Evolutionary conservation across 805 yeast genomes (phyloP), one percentile per base, ranked within the genome.

Genomic region (Tetrapisispora phaffii): DNA sequence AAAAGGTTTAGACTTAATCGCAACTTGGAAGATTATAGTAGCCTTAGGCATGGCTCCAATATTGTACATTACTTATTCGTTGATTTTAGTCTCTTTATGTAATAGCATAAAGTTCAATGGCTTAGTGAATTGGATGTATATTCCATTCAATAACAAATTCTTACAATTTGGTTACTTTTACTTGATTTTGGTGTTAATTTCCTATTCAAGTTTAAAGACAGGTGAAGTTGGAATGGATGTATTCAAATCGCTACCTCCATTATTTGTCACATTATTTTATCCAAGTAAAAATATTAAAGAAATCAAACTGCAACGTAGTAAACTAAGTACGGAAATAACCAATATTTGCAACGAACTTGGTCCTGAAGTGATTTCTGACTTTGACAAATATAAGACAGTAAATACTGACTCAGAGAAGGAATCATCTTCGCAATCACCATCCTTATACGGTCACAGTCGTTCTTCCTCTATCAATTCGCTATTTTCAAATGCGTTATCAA

Each of bases 151-250:
- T 34, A 52, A 37, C 52, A 50, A 40, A 32, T 29, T 59, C 16
- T 50, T 50, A 39, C 57, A 63, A 37, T 65, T 80, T 19, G 67
- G 75, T 48, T 53, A 75, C 36, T 72, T 75, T 58, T 68, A 80
- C 39, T 74, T 79, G 48, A 51, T 79, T 5, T 66, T 80, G 38
- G 83, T 89, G 2, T 77, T 72, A n/a, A 77, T 87, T 15, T 84
- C 96, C 0, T 90, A 84, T 60, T 79, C 95, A 21, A 94, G 97
- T 4, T 73, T 90, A 53, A 73, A 83, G 31, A 78, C 89, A 34
- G 97, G 97, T 44, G 98, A 90, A 62, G 80, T 79, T 48, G 97
- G 97, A 17, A 71, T 85, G 76, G 97, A 89, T 62, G 70, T 85
- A 41, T 75, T 83, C 60, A 86, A 87, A 59, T 79, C 90, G 8